Evolutionary conservation across 176 grass and related monocot species (phyloP).

Genomic region (Carex myosuroides): DNA sequence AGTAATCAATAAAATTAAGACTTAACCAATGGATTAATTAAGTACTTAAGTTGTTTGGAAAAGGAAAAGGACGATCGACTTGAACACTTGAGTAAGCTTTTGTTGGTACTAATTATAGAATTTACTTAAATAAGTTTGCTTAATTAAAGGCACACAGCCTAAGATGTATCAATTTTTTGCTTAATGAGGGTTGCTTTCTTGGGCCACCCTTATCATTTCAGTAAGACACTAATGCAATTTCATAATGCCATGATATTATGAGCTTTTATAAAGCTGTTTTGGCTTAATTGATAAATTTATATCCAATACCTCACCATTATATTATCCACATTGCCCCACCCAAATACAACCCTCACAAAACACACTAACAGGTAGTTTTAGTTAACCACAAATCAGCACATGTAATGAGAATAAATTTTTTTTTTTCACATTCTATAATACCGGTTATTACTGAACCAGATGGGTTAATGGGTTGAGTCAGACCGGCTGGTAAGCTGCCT

Average conservation of each 20-base stretch:
- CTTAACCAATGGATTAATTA: background rate
- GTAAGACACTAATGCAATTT: background rate
- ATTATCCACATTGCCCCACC: background rate
- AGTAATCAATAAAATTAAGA: constrained; percentile 1
- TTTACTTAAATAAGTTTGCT: background rate
- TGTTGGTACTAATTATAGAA: background rate
- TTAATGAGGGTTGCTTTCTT: background rate
- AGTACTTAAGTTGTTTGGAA: constrained; percentile 8
- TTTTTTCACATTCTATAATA: background rate
- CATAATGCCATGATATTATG: background rate
- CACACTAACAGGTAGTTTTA: background rate
- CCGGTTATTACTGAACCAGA: background rate
- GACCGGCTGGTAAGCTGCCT: background rate
- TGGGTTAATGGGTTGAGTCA: background rate
- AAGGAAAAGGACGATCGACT: no score
- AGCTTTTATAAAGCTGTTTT: constrained; percentile 2
- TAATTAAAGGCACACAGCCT: background rate
- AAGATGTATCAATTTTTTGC: background rate
- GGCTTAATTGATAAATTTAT: background rate
- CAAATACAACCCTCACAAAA: background rate
- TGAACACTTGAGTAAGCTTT: background rate
- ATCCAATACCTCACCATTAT: background rate
- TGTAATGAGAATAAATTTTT: background rate
- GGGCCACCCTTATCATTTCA: constrained; percentile 5
- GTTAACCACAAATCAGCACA: constrained; percentile 3